A percentile compares a stretch with the other conserved stretches of the same genome.
phyloP scores from a whole-genome alignment of 2,329 filamentous ascomycete species.

The Bipolaris gigantea region DNA sequence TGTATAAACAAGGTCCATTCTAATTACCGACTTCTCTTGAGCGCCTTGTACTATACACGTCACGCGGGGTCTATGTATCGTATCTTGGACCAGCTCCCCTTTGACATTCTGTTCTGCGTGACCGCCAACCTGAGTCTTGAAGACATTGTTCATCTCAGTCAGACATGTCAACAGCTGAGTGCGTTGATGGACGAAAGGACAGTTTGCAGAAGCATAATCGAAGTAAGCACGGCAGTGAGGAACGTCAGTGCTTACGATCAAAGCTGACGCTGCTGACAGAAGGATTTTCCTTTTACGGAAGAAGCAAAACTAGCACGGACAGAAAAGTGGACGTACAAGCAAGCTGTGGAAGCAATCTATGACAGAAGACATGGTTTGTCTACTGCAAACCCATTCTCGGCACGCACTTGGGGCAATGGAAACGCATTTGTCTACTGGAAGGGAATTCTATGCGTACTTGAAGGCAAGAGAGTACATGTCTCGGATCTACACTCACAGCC shows the following conservation, averaged over 20 bases:
- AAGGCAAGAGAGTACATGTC: slow-evolving; percentile 58
- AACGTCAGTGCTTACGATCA: slow-evolving; percentile 9
- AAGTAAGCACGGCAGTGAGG: slow-evolving; percentile 50
- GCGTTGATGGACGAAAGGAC: slow-evolving; percentile 57
- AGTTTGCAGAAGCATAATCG: slow-evolving; percentile 60
- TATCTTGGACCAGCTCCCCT: slow-evolving; percentile 56
- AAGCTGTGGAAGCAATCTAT: slow-evolving; percentile 61
- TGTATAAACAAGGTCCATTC: not conserved
- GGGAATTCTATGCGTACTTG: slow-evolving; percentile 66
- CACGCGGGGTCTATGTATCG: slow-evolving; percentile 26
- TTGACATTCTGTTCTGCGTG: slow-evolving; percentile 66
- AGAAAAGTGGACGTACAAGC: slow-evolving; percentile 50
- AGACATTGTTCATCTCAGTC: slow-evolving; percentile 61
- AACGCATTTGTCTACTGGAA: slow-evolving; percentile 64
- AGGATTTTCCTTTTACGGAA: slow-evolving; percentile 47
- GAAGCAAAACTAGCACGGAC: slow-evolving; percentile 49
- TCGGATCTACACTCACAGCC: slow-evolving; percentile 56
- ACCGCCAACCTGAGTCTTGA: slow-evolving; percentile 58
- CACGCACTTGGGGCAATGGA: slow-evolving; percentile 61
- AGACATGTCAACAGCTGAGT: slow-evolving; percentile 56
- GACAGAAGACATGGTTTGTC: slow-evolving; percentile 64
- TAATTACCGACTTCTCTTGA: not conserved
- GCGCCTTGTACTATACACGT: not conserved
- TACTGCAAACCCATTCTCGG: slow-evolving; percentile 63
- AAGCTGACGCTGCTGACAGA: slow-evolving; percentile 36